Conservation (phyloP, 805 yeast genomes). For the Phaffomyces antillensis region DNA sequence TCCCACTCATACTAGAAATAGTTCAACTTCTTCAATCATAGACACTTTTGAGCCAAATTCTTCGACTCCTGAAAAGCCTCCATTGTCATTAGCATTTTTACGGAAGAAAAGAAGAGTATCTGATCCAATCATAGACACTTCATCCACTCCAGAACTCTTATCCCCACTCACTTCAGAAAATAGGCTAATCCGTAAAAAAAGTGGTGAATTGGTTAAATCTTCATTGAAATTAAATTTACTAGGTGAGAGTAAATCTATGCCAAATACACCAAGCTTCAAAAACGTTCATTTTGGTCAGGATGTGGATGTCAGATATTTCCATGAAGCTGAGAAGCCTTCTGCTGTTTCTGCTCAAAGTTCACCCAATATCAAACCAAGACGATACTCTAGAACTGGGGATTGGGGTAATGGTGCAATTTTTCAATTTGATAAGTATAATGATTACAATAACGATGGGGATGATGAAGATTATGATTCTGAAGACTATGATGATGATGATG, state of each 20-base stretch:
- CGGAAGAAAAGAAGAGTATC: conserved; percentile 17
- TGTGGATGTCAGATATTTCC: conserved; percentile 66
- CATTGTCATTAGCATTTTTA: conserved; percentile 17
- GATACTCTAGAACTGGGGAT: conserved; percentile 19
- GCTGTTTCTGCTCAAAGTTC: conserved; percentile 66
- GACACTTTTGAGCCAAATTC: neutral
- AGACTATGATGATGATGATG: conserved; percentile 12
- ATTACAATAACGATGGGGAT: conserved; percentile 15
- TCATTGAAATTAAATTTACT: conserved; percentile 45
- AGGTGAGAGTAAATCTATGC: conserved; percentile 37
- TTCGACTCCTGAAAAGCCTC: conserved; percentile 2
- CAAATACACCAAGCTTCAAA: conserved; percentile 53
- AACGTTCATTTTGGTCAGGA: conserved; percentile 77
- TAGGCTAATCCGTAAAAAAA: conserved; percentile 66
- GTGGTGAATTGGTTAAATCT: conserved; percentile 81
- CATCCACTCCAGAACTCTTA: neutral
- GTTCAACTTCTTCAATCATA: conserved; percentile 5
- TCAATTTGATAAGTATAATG: conserved; percentile 9
- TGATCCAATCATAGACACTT: conserved; percentile 1
- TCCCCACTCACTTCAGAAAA: conserved; percentile 10
- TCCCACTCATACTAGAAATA: neutral
- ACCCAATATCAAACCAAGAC: conserved; percentile 34
- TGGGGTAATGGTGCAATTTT: conserved; percentile 23
- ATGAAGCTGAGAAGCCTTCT: conserved; percentile 65
- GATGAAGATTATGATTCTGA: conserved; percentile 16